phyloP scores from a whole-genome alignment of 106 monocot species.

The Dendrobium chrysotoxum region DNA sequence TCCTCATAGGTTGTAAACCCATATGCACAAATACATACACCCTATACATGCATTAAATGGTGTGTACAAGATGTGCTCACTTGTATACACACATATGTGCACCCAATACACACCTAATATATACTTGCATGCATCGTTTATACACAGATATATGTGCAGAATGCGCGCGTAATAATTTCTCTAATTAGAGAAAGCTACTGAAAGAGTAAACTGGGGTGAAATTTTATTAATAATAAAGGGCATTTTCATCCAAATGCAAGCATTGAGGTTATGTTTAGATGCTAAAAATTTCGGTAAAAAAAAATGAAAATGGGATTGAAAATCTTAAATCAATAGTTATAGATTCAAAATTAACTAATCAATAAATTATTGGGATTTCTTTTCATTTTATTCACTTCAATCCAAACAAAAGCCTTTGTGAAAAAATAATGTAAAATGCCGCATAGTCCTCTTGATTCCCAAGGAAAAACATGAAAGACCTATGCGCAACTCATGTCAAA shows the following conservation, averaged over 20 bases:
- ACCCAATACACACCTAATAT: too few species aligned
- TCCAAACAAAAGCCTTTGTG: not conserved
- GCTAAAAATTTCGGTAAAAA: not conserved
- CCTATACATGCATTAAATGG: too few species aligned
- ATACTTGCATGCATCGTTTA: too few species aligned
- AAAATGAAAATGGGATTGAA: not conserved
- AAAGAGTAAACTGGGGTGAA: not conserved
- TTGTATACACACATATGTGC: too few species aligned
- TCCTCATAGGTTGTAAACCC: too few species aligned
- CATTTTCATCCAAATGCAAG: not conserved
- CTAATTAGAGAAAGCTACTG: not conserved
- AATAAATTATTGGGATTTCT: not conserved
- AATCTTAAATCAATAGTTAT: not conserved
- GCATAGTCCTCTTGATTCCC: not conserved
- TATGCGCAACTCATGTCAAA: not conserved
- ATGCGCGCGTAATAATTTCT: too few species aligned
- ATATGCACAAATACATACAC: too few species aligned
- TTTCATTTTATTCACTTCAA: not conserved
- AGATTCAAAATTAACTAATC: not conserved
- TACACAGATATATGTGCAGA: too few species aligned
- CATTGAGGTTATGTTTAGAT: too few species aligned
- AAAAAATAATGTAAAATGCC: not conserved
- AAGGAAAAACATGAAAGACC: not conserved
- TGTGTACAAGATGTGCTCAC: too few species aligned
- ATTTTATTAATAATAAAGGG: not conserved